Evolutionary conservation across 2,329 filamentous ascomycete genomes (phyloP).

Genomic region (Metarhizium brunneum): DNA sequence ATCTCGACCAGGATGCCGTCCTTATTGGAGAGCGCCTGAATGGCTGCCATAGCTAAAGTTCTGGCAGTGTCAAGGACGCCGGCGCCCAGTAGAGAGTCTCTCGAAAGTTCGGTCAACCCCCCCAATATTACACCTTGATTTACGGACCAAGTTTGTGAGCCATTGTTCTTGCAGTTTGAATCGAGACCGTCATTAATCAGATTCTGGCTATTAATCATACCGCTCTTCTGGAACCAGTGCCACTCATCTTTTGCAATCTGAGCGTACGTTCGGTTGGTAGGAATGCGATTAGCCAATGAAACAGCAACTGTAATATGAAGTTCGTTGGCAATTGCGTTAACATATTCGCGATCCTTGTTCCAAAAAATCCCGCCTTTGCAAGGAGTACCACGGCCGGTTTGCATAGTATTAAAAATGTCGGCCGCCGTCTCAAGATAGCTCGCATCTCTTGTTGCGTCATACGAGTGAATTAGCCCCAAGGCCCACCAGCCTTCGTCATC

Average conservation of each 20-base stretch:
- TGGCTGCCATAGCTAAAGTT: conserved; percentile 44
- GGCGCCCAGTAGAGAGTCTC: conserved; percentile 28
- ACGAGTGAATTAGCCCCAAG: conserved; percentile 46
- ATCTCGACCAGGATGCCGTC: conserved; percentile 36
- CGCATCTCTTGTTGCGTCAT: conserved; percentile 40
- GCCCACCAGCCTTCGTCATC: conserved; percentile 58
- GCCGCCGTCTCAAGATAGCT: conserved; percentile 44
- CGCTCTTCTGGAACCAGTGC: conserved; percentile 40
- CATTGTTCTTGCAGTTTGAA: conserved; percentile 40
- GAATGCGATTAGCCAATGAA: conserved; percentile 41
- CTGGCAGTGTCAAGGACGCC: conserved; percentile 32
- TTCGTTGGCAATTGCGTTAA: conserved; percentile 50
- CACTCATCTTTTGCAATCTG: conserved; percentile 39
- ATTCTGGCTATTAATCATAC: conserved; percentile 40
- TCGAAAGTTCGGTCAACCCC: conserved; percentile 40
- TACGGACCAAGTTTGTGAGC: conserved; percentile 43
- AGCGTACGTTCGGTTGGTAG: conserved; percentile 32
- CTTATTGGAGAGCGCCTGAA: conserved; percentile 31
- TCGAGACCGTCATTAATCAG: conserved; percentile 46
- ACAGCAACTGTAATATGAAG: conserved; percentile 46
- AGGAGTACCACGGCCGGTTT: conserved; percentile 33
- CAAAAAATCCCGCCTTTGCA: conserved; percentile 47
- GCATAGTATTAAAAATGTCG: conserved; percentile 47
- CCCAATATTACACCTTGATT: conserved; percentile 51
- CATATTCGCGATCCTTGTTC: conserved; percentile 40